Evolutionary conservation across 2,329 filamentous ascomycete genomes (phyloP), one percentile per base, ranked within the genome.

Genomic region (Pseudonectria buxi): DNA sequence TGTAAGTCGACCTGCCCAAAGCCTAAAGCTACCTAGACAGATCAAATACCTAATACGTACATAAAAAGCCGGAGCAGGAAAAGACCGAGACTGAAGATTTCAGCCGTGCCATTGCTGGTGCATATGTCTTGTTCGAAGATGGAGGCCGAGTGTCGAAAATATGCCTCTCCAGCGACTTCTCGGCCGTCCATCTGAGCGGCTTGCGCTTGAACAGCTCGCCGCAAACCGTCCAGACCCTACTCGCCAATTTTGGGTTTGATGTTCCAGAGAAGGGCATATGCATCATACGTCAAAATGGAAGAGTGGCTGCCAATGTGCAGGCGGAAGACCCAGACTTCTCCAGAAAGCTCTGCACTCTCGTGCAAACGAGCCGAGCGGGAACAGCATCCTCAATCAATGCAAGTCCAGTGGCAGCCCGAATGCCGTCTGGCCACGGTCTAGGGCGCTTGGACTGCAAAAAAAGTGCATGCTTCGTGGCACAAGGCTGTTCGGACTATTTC

Each of bases 381-480:
- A n/a, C n/a, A n/a, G n/a, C n/a, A n/a, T n/a, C n/a, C n/a, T n/a
- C 25, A 6, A 13, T 41, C 10, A 18, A 37, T 10, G 30, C 26
- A 2, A 6, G 6, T n/a, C 11, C 38, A 2, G 30, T 26, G 12
- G 24, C 44, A 10, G 10, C 33, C 41, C 40, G 50, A 1, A 47
- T 57, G 30, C 46, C 51, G 6, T 33, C 37, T 0, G 51, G 44
- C 2, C 51, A 52, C 4, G 55, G 41, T 25, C 42, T 51, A n/a
- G 49, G 50, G 4, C 52, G 51, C 0, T 53, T 64, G 0, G 58
- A 65, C 13, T 55, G 51, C 28, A n/a, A 58, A 49, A 30, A 57
- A 58, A 28, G 49, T 66, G 1, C 49, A 55, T 22, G 54, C 51
- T 22, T 63, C 60, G 7, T 66, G 62, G 62, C 53, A 62, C 35